Conservation (phyloP, 2,329 filamentous ascomycete genomes). For the Fusarium buxicola region DNA sequence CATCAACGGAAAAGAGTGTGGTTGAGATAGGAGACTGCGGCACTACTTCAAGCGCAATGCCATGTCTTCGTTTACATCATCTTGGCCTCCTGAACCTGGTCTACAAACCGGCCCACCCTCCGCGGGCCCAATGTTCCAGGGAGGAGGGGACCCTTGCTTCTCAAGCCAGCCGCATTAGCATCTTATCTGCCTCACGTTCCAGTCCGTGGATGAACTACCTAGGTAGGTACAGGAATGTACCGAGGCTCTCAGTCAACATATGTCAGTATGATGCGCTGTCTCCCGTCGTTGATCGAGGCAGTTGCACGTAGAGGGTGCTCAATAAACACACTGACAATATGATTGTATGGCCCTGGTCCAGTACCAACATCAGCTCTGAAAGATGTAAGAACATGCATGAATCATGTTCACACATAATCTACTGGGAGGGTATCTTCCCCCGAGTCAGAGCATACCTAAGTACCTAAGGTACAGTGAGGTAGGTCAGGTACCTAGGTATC, state of each 20-base stretch:
- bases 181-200: conserved; percentile 23
- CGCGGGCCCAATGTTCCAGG: conserved; percentile 4
- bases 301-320: neutral
- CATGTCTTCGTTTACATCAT: conserved; percentile 30
- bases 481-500: no score
- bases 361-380: no score
- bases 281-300: no score
- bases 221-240: no score
- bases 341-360: neutral
- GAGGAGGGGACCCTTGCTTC: neutral
- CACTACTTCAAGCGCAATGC: conserved; percentile 11
- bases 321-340: neutral
- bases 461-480: no score
- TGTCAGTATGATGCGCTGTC: neutral
- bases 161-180: conserved; percentile 23
- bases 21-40: neutral
- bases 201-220: no score
- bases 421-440: neutral
- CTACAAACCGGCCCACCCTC: conserved; percentile 22
- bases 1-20: neutral
- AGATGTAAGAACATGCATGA: conserved; percentile 9
- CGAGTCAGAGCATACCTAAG: conserved; percentile 3
- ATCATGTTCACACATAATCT: conserved; percentile 11
- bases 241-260: neutral
- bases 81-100: conserved; percentile 17